Percentiles rank a stretch among this genome's conserved stretches.
These are phyloP conservation scores for Trichophyton schoenleinii DNA, from an alignment of 2,329 filamentous ascomycete genomes.

Conservation along the genomic window DNA sequence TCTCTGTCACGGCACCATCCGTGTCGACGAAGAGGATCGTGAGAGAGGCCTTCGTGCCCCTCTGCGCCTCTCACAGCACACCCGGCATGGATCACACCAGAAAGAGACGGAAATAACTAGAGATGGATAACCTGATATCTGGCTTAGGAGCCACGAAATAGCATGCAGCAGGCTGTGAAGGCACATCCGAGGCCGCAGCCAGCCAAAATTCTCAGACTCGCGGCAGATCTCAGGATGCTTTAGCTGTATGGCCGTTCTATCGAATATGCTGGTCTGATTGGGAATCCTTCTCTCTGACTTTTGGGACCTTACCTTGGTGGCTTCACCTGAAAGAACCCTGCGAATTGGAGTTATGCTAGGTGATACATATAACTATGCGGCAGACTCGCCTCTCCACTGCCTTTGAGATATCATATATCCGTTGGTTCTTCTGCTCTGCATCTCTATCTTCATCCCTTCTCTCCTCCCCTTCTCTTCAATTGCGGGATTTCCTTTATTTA, in stretches of 20 bases:
- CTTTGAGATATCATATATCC: too few relatives aligned
- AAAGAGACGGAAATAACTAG: background rate
- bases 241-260: background rate
- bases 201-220: background rate
- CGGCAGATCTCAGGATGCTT: background rate
- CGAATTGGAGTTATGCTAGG: background rate
- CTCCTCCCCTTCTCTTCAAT: background rate
- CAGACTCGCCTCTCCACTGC: too few relatives aligned
- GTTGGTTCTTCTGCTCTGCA: background rate
- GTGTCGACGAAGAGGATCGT: background rate
- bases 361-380: background rate
- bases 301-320: background rate
- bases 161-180: background rate
- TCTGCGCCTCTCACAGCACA: background rate
- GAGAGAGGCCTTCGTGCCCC: background rate
- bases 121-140: background rate
- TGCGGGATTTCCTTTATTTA: too few relatives aligned
- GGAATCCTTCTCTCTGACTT: background rate
- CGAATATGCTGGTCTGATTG: background rate
- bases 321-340: too few relatives aligned
- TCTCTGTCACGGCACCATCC: background rate
- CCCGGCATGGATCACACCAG: background rate
- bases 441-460: background rate
- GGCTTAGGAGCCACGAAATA: too few relatives aligned
- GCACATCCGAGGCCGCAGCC: background rate